These are phyloP conservation scores for Xylaria sp. DNA, from an alignment of 2,329 filamentous ascomycete species.

Conservation along the genomic window DNA sequence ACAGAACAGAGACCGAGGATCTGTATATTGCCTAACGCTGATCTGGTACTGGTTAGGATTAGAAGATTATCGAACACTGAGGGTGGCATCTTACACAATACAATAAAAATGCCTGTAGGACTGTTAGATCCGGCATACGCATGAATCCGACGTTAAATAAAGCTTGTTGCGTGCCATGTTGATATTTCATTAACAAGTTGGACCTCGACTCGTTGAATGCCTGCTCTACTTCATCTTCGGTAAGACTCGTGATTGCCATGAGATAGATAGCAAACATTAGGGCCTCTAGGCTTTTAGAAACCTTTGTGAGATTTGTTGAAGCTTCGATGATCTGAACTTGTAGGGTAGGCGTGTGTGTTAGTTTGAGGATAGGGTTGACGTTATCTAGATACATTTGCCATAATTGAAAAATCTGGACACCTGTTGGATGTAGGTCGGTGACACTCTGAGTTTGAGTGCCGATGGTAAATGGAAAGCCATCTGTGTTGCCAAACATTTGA, in stretches of 20 bases:
- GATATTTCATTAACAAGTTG: conserved; percentile 62
- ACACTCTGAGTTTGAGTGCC: conserved; percentile 57
- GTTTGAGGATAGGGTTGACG: conserved; percentile 74
- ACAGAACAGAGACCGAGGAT: conserved; percentile 69
- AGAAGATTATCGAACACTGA: conserved; percentile 10
- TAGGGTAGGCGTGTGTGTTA: conserved; percentile 73
- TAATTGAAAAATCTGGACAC: conserved; percentile 69
- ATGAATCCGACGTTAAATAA: conserved; percentile 74
- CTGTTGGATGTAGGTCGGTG: conserved; percentile 61
- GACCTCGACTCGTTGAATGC: conserved; percentile 65
- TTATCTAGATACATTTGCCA: conserved; percentile 78
- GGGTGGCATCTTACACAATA: conserved; percentile 63
- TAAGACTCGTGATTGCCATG: conserved; percentile 67
- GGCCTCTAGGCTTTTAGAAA: conserved; percentile 68
- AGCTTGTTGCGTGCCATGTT: conserved; percentile 70
- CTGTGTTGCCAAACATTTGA: conserved; percentile 65
- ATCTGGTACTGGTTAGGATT: conserved; percentile 56
- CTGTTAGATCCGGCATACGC: conserved; percentile 70
- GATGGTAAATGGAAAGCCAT: conserved; percentile 68
- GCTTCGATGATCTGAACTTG: conserved; percentile 73
- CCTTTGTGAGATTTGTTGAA: conserved; percentile 63
- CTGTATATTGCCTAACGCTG: conserved; percentile 66
- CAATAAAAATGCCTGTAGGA: conserved; percentile 74
- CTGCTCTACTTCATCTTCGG: conserved; percentile 61
- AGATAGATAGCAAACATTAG: conserved; percentile 75